Base-by-base conservation (phyloP, 768 basidiomycete species). In the Lactarius psammicola region DNA sequence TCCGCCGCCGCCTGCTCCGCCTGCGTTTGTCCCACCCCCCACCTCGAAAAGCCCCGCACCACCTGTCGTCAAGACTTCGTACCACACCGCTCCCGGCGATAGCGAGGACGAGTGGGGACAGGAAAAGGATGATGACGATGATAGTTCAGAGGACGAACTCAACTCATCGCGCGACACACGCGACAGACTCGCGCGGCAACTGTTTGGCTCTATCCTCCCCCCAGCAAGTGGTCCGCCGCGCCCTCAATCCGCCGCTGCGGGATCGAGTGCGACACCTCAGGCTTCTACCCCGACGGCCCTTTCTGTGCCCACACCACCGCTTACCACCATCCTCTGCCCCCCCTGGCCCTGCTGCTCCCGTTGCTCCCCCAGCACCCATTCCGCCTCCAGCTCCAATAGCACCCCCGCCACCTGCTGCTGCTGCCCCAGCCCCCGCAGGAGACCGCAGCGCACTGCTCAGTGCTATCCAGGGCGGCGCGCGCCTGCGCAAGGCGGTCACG, bases 101-200 rank as follows among this genome's bases (percentile, higher is more conserved):
- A 78, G 80, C 36, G 88, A 90, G 2, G 90, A 91, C 20, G 92
- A 94, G 58, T 95, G 94, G 93, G 93, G 89, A 62, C 86, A 92
- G 57, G 79, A 85, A 71, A 93, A 95, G 75, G 86, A 85, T 51
- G 83, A 82, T 9, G 83, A 84, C 4, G 83, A 84, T 6, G 87
- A 89, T 70, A 88, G 85, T 68, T 88, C 86, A 60, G 92, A 94
- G 62, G 94, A 94, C 74, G 94, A 94, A 65, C 78, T 89, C 56
- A 80, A 81, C n/a, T 81, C 81, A 17, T 86, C 84, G 4, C 81
- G 95, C 53, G 81, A 79, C 59, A 84, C 80, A 20, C 82, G 91
- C 18, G 82, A 83, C 64, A 85, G 86, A 62, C 85, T 98, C 44
- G 95, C 95, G 8, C 82, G 85, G 68, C 81, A 87, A 63, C 73